Evolutionary conservation across 2,329 filamentous ascomycete species (phyloP).

Genomic region (Colletotrichum liriopes): DNA sequence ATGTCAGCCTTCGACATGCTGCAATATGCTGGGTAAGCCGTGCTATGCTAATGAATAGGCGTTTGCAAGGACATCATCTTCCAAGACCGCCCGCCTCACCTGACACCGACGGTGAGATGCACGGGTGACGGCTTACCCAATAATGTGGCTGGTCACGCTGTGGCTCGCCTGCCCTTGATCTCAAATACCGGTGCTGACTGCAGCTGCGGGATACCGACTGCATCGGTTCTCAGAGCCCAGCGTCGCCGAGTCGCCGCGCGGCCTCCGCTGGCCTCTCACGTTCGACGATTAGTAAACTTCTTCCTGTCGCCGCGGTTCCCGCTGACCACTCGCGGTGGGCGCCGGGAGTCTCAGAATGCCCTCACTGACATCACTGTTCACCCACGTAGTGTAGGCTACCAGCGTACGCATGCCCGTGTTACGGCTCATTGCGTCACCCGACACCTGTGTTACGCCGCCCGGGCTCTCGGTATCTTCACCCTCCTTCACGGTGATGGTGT

Average conservation of each 20-base stretch:
- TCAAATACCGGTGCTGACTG: slow-evolving; percentile 2
- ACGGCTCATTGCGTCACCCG: neutral
- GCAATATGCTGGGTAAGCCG: slow-evolving; percentile 36
- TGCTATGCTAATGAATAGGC: neutral
- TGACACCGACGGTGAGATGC: slow-evolving; percentile 1
- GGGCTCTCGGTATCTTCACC: neutral
- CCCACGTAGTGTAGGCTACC: neutral
- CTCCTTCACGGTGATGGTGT: neutral
- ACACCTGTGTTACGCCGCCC: neutral
- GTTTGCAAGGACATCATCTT: neutral
- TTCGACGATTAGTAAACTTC: neutral
- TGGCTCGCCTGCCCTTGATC: neutral
- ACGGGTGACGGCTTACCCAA: slow-evolving; percentile 3
- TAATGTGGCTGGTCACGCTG: neutral
- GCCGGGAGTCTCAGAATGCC: slow-evolving; percentile 3
- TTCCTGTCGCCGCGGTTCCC: neutral
- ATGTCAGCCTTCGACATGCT: slow-evolving; percentile 35
- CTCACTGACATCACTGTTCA: slow-evolving; percentile 13
- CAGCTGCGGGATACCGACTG: neutral
- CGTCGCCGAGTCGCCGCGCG: neutral
- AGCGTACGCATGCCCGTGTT: neutral
- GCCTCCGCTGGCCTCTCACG: slow-evolving; percentile 22
- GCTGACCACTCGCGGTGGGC: slow-evolving; percentile 20
- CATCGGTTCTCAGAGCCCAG: neutral
- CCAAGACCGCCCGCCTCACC: neutral